Evolutionary conservation across 768 basidiomycete genomes (phyloP).

Genomic region (Tulasnella calospora): DNA sequence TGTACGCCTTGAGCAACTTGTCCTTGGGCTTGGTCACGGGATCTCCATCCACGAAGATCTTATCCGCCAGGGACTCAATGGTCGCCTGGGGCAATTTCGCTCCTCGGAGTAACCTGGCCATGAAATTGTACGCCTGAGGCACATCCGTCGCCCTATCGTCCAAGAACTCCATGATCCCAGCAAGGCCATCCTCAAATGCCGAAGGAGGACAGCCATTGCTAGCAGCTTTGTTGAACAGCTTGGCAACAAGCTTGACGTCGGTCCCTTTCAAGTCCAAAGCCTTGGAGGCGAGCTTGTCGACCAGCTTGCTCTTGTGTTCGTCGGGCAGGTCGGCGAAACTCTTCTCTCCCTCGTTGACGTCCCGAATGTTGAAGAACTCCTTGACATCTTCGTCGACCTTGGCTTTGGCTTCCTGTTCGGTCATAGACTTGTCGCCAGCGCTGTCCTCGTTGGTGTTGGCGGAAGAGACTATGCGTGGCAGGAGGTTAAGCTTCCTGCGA

Average conservation of each 20-base stretch:
- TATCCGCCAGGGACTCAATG: slow-evolving; percentile 38
- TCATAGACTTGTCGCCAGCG: too few relatives aligned
- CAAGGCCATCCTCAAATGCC: too few relatives aligned
- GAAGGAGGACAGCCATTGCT: slow-evolving; percentile 48
- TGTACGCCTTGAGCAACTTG: slow-evolving; percentile 35
- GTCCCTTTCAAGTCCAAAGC: slow-evolving; percentile 77
- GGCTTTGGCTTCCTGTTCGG: slow-evolving; percentile 58
- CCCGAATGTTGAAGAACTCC: slow-evolving; percentile 47
- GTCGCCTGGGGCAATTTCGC: slow-evolving; percentile 45
- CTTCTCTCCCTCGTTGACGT: slow-evolving; percentile 77
- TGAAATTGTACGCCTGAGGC: too few relatives aligned
- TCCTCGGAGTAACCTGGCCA: too few relatives aligned
- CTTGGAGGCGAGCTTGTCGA: too few relatives aligned
- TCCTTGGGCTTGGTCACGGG: slow-evolving; percentile 36
- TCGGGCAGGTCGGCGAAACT: slow-evolving; percentile 72
- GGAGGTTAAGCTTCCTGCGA: too few relatives aligned
- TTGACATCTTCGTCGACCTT: slow-evolving; percentile 69
- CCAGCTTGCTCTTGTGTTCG: slow-evolving; percentile 63
- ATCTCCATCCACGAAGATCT: slow-evolving; percentile 38
- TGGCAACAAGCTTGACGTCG: slow-evolving; percentile 70
- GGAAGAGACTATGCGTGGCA: too few relatives aligned
- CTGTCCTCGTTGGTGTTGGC: too few relatives aligned
- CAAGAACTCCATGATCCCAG: too few relatives aligned
- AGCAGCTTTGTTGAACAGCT: slow-evolving; percentile 62
- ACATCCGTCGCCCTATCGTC: too few relatives aligned